These are phyloP conservation scores for Podosphaera aphanis DNA, from an alignment of 2,329 filamentous ascomycete species.

Conservation along the genomic window DNA sequence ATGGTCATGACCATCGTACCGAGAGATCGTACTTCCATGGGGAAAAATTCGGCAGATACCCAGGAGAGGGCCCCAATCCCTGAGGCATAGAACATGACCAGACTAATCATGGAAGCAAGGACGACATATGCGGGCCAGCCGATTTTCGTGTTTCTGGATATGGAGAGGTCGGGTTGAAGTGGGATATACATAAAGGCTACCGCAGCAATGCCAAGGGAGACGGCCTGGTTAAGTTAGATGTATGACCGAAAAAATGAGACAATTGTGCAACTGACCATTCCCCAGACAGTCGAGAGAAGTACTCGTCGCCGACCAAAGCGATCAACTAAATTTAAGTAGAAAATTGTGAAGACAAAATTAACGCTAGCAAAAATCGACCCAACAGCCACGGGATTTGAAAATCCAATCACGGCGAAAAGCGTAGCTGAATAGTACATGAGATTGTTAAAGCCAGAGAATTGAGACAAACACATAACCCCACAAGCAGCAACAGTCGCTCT, in stretches of 20 bases:
- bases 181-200: constrained; percentile 28
- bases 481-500: constrained; percentile 23
- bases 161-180: constrained; percentile 19
- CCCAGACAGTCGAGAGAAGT: constrained; percentile 21
- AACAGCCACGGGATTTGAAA: constrained; percentile 24
- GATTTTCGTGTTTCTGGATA: constrained; percentile 16
- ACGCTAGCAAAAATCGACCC: constrained; percentile 22
- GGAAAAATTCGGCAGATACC: constrained; percentile 34
- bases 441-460: constrained; percentile 23
- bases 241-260: background rate
- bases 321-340: constrained; percentile 26
- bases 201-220: constrained; percentile 27
- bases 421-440: constrained; percentile 23
- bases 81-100: constrained; percentile 24
- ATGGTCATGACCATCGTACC: constrained; percentile 40
- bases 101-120: constrained; percentile 37
- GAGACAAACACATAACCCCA: constrained; percentile 27
- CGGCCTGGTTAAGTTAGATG: constrained; percentile 6
- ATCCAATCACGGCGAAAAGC: constrained; percentile 24
- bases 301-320: constrained; percentile 23
- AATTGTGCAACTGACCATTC: constrained; percentile 17
- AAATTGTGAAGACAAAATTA: constrained; percentile 25
- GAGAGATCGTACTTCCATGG: constrained; percentile 33
- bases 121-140: constrained; percentile 28
- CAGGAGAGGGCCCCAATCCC: constrained; percentile 20